These are phyloP conservation scores for Pulveroboletus sp. DNA, from an alignment of 768 basidiomycete species.

Conservation along the genomic window DNA sequence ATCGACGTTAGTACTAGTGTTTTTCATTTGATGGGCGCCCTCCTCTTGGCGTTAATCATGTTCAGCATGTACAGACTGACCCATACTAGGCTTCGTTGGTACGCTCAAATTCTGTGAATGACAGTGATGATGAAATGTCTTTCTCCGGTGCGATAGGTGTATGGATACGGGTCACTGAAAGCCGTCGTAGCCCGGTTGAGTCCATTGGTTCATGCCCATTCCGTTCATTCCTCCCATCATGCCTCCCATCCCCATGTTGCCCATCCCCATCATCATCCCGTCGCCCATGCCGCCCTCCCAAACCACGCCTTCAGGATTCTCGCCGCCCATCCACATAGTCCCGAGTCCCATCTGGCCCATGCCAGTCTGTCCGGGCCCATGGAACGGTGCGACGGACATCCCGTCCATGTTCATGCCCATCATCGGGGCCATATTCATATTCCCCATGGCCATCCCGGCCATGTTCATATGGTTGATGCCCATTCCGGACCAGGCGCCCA, in stretches of 20 bases:
- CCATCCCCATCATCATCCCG: slow-evolving; percentile 43
- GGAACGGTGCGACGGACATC: slow-evolving; percentile 25
- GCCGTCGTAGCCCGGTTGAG: slow-evolving; percentile 31
- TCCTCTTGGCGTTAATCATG: no score
- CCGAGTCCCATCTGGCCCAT: slow-evolving; percentile 24
- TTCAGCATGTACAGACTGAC: no score
- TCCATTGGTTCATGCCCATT: slow-evolving; percentile 41
- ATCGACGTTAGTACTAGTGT: no score
- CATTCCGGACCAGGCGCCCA: slow-evolving; percentile 34
- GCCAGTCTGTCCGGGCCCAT: slow-evolving; percentile 14
- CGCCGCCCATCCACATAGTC: slow-evolving; percentile 36
- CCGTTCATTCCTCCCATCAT: slow-evolving; percentile 34
- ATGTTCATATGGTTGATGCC: slow-evolving; percentile 38
- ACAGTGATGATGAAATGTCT: background rate
- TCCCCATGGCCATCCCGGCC: slow-evolving; percentile 38
- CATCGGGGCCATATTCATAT: slow-evolving; percentile 36
- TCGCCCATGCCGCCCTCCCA: slow-evolving; percentile 38
- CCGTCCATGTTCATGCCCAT: slow-evolving; percentile 42
- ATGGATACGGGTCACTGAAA: slow-evolving; percentile 24
- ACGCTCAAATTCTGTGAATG: slow-evolving; percentile 5
- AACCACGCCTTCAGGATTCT: slow-evolving; percentile 31
- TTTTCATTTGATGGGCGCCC: no score
- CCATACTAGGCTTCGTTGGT: no score
- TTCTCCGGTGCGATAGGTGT: background rate
- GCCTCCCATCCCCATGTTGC: slow-evolving; percentile 31